A percentile compares a stretch with the other conserved stretches of the same genome.
Conservation (phyloP, 2,329 filamentous ascomycete genomes). For the Colletotrichum tofieldiae region DNA sequence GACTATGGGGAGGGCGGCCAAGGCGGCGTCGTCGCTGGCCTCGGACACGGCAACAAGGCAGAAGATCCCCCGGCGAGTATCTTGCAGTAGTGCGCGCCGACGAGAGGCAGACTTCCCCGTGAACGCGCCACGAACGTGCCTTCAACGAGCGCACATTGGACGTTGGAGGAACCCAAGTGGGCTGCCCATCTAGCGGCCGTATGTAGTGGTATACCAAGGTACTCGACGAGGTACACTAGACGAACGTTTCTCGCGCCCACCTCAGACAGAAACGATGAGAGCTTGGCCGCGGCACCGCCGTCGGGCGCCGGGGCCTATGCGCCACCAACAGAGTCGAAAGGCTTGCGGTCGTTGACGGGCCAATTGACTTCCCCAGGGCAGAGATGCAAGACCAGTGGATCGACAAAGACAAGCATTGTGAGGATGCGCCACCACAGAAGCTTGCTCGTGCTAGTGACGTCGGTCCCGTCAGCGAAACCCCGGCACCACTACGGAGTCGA, state of each 20-base stretch:
- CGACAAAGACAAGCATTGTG: constrained; percentile 31
- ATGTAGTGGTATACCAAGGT: background rate
- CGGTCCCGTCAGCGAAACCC: background rate
- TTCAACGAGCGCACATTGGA: background rate
- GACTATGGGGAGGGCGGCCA: constrained; percentile 18
- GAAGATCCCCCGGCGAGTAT: background rate
- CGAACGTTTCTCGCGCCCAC: constrained; percentile 17
- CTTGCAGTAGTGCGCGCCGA: background rate
- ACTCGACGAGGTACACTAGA: background rate
- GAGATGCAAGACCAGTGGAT: constrained; percentile 7
- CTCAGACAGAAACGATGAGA: background rate
- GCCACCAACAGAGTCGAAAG: background rate
- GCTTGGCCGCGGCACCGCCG: background rate
- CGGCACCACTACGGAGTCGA: background rate
- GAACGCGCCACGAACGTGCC: background rate
- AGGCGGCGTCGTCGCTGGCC: background rate
- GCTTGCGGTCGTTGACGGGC: background rate
- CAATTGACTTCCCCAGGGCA: constrained; percentile 4
- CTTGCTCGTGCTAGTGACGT: constrained; percentile 36
- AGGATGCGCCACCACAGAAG: constrained; percentile 35
- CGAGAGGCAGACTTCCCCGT: background rate
- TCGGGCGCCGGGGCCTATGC: too few species aligned
- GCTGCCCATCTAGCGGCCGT: background rate
- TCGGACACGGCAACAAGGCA: background rate
- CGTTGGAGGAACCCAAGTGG: background rate